These are phyloP conservation scores for Monosporascus sp. DNA, from an alignment of 2,329 filamentous ascomycete genomes.

Conservation along the genomic window DNA sequence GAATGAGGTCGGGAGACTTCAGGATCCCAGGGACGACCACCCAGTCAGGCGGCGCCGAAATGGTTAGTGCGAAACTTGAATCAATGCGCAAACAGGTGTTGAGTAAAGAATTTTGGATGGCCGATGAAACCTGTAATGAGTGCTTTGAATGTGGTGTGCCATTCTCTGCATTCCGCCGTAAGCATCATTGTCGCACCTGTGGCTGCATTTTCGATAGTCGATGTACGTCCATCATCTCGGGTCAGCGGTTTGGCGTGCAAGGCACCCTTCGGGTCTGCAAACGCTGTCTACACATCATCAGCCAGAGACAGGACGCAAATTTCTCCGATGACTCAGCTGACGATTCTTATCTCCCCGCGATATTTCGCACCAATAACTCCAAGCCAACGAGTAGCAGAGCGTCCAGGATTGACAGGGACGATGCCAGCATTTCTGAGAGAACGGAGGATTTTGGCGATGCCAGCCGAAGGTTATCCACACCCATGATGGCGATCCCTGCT, in stretches of 20 bases:
- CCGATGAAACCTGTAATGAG: constrained; percentile 95
- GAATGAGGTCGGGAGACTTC: constrained; percentile 39
- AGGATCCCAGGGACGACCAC: constrained; percentile 52
- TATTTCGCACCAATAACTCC: constrained; percentile 51
- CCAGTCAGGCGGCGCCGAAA: constrained; percentile 52
- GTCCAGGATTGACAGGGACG: constrained; percentile 34
- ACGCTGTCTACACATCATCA: constrained; percentile 85
- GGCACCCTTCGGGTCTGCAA: constrained; percentile 87
- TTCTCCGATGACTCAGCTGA: constrained; percentile 81
- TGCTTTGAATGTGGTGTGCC: constrained; percentile 88
- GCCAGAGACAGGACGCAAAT: constrained; percentile 82
- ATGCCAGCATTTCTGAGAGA: constrained; percentile 34
- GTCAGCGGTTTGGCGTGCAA: constrained; percentile 79
- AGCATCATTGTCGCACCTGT: constrained; percentile 92
- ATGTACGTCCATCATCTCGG: constrained; percentile 87
- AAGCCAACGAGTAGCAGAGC: constrained; percentile 33
- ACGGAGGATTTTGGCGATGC: constrained; percentile 39
- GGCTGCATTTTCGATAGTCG: constrained; percentile 99
- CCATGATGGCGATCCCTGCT: constrained; percentile 66
- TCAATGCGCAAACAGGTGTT: constrained; percentile 82
- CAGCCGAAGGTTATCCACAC: constrained; percentile 53
- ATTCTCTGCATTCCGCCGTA: constrained; percentile 90
- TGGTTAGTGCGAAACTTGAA: constrained; percentile 55
- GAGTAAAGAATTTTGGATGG: constrained; percentile 98
- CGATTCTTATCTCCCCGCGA: constrained; percentile 60